Evolutionary conservation across 2,329 filamentous ascomycete species (phyloP).

Genomic region (Claviceps sp.): DNA sequence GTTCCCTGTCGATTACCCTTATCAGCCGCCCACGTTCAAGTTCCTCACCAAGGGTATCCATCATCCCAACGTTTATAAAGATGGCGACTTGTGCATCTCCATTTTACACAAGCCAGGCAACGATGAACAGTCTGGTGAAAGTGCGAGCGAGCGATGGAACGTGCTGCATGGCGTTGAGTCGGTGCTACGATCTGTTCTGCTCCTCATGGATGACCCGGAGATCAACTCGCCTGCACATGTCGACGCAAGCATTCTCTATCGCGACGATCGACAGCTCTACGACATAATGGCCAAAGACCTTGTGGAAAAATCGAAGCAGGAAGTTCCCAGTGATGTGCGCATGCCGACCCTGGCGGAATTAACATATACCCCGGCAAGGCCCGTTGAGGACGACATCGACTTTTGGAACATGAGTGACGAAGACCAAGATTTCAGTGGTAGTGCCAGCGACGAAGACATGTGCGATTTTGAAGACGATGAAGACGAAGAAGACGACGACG

Average conservation of each 20-base stretch:
- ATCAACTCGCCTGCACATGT: constrained; percentile 91
- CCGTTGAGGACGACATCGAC: constrained; percentile 55
- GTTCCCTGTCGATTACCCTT: constrained; percentile 83
- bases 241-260: constrained; percentile 76
- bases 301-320: constrained; percentile 59
- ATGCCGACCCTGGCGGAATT: constrained; percentile 68
- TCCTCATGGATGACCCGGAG: constrained; percentile 87
- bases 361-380: constrained; percentile 45
- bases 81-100: constrained; percentile 88
- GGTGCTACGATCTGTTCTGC: constrained; percentile 81
- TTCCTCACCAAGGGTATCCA: constrained; percentile 64
- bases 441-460: constrained; percentile 52
- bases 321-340: constrained; percentile 65
- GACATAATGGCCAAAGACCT: constrained; percentile 54
- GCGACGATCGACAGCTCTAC: constrained; percentile 59
- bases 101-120: constrained; percentile 90
- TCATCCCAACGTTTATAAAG: constrained; percentile 88
- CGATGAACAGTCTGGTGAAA: constrained; percentile 82
- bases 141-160: constrained; percentile 84
- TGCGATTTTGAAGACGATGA: constrained; percentile 47
- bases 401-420: constrained; percentile 72
- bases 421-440: constrained; percentile 66
- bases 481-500: constrained; percentile 24
- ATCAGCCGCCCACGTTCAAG: constrained; percentile 74
- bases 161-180: constrained; percentile 90